Evolutionary conservation across 2,329 filamentous ascomycete species (phyloP).

Genomic region (Lecanicillium sp.): DNA sequence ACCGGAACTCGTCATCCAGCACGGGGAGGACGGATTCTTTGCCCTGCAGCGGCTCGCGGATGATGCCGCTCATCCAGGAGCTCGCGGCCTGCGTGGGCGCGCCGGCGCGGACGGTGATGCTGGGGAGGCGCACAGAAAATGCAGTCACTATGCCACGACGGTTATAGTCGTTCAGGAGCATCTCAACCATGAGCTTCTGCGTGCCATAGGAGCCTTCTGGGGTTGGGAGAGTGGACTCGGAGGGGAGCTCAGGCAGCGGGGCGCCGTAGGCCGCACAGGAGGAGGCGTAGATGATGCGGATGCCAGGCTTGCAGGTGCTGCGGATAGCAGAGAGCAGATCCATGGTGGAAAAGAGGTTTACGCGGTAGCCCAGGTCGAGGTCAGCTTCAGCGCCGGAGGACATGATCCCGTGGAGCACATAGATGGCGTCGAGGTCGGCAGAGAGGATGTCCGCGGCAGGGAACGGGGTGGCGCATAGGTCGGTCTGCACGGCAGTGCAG

Average conservation of each 20-base stretch:
- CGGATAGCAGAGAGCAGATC: conserved; percentile 46
- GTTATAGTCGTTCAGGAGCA: conserved; percentile 22
- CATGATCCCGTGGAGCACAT: conserved; percentile 59
- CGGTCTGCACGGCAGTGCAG: conserved; percentile 14
- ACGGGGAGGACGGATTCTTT: conserved; percentile 42
- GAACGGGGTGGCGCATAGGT: conserved; percentile 11
- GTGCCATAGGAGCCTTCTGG: conserved; percentile 54
- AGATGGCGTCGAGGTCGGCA: conserved; percentile 39
- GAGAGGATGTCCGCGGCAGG: conserved; percentile 6
- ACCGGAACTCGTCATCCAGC: conserved; percentile 35
- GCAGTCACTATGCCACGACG: conserved; percentile 51
- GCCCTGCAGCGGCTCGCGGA: conserved; percentile 47
- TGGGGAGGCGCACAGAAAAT: conserved; percentile 50
- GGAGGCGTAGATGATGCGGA: conserved; percentile 52
- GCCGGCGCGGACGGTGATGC: conserved; percentile 52
- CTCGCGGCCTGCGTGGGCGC: conserved; percentile 52
- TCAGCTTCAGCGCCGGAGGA: conserved; percentile 54
- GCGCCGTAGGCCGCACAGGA: conserved; percentile 54
- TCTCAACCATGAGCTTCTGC: conserved; percentile 54
- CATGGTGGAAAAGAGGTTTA: conserved; percentile 52
- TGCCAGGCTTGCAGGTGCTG: conserved; percentile 32
- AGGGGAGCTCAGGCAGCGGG: conserved; percentile 39
- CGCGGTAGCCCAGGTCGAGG: conserved; percentile 45
- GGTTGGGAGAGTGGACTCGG: conserved; percentile 38
- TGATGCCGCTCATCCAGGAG: conserved; percentile 53